A percentile compares a stretch with the other conserved stretches of the same genome.
phyloP scores from a whole-genome alignment of 2,329 filamentous ascomycete genomes.

The Apiospora kogelbergensis region DNA sequence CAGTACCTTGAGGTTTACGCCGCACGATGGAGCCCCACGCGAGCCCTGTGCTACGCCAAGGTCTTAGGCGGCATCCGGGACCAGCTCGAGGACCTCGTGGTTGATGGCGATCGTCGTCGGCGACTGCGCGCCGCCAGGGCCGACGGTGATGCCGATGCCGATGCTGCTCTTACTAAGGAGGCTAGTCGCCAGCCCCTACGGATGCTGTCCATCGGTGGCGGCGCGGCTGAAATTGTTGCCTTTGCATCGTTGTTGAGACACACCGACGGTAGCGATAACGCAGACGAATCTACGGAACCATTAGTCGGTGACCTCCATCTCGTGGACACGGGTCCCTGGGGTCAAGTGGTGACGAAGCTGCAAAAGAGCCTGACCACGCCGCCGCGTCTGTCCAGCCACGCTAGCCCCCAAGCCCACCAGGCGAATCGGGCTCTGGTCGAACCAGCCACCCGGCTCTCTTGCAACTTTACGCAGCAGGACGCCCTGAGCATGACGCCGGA shows the following conservation, averaged over 20 bases:
- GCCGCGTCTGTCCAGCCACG: slow-evolving; percentile 51
- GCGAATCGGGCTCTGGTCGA: slow-evolving; percentile 46
- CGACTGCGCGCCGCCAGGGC: background rate
- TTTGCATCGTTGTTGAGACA: slow-evolving; percentile 44
- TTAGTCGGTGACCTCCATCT: slow-evolving; percentile 50
- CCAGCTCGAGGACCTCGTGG: slow-evolving; percentile 33
- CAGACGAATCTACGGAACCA: background rate
- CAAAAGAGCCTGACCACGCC: slow-evolving; percentile 53
- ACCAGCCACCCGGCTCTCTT: slow-evolving; percentile 34
- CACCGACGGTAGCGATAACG: too few species aligned
- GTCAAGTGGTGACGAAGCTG: slow-evolving; percentile 58
- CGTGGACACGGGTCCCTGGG: slow-evolving; percentile 85
- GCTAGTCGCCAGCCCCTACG: slow-evolving; percentile 26
- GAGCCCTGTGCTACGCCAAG: slow-evolving; percentile 76
- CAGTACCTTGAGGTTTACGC: slow-evolving; percentile 81
- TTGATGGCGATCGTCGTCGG: background rate
- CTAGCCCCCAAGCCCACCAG: slow-evolving; percentile 45
- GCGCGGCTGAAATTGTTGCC: slow-evolving; percentile 61
- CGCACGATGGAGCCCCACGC: slow-evolving; percentile 84
- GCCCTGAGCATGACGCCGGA: slow-evolving; percentile 40
- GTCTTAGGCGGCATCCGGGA: slow-evolving; percentile 44
- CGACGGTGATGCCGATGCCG: background rate
- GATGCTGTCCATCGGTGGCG: slow-evolving; percentile 54
- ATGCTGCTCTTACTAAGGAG: slow-evolving; percentile 6
- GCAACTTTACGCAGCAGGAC: slow-evolving; percentile 48